Base-by-base conservation (phyloP, 2,329 filamentous ascomycete genomes). In the Ascochyta clinopodiicola region DNA sequence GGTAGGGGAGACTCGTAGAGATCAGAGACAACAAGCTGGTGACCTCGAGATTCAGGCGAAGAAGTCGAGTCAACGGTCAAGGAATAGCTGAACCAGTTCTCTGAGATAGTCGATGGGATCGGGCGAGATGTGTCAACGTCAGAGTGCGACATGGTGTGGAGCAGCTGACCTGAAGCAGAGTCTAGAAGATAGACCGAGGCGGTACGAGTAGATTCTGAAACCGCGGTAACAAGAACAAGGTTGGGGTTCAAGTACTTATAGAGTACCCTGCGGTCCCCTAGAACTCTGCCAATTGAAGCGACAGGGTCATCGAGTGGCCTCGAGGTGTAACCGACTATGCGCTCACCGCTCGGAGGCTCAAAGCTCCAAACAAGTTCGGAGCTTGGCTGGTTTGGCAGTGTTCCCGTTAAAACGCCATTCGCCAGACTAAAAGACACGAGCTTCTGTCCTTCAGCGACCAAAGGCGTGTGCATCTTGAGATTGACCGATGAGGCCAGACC, bases 241-340 rank as follows among this genome's bases (percentile, higher is more conserved):
- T 96, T 97, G 0, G 91, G 87, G 78, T 96, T 96, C 36, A 99
- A 80, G 73, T 98, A 98, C 78, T 99, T 99, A 85, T 99, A 99
- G 60, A 94, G 85, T 43, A 99, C 95, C n/a, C 88, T 88, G 38
- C 95, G 86, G 69, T 99, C 90, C 24, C 92, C 93, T 21, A 99
- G 84, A 1, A 98, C 95, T 56, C 91, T 92, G 9, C 95, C 95
- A 65, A 99, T 96, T 0, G 95, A 98, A 3, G 95, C 94, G 43
- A 98, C 88, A 0, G 92, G 92, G 66, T 99, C 93, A 61, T 94
- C 89, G 2, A 84, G 71, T 9, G 91, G 87, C 43, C 88, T 84
- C 17, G 87, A 82, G 2, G 87, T 88, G 35, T 95, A 81, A 39
- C 83, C 80, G 6, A 88, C 79, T 49, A 98, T 86, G 55, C 81